These are phyloP conservation scores for Kandelia obovata DNA, from an alignment of 345 rosid species.

Conservation along the genomic window DNA sequence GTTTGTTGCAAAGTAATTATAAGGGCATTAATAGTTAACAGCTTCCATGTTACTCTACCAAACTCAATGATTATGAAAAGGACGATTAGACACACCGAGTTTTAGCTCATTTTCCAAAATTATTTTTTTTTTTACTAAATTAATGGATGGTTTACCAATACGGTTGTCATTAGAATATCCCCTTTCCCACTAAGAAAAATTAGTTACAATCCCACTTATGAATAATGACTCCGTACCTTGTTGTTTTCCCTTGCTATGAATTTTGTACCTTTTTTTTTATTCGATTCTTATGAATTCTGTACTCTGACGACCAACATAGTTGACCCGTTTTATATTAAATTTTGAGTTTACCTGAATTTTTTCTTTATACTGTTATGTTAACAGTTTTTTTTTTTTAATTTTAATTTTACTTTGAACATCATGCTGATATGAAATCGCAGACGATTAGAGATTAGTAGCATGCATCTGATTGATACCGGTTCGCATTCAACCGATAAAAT, in stretches of 20 bases:
- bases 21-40: conserved; percentile 9
- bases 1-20: conserved; percentile 22
- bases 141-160: neutral
- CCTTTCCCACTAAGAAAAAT: conserved; percentile 28
- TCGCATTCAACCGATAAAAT: too few species aligned
- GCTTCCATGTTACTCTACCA: conserved; percentile 11
- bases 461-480: too few species aligned
- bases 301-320: neutral
- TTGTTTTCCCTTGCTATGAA: conserved; percentile 6
- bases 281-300: neutral
- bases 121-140: conserved; percentile 2
- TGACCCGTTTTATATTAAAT: neutral
- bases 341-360: neutral
- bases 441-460: too few species aligned
- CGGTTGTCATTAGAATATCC: conserved; percentile 9
- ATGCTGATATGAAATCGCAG: too few species aligned
- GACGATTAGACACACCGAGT: conserved; percentile 4
- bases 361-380: too few species aligned
- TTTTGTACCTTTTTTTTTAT: neutral
- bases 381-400: too few species aligned
- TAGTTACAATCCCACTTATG: neutral
- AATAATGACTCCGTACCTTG: conserved; percentile 2
- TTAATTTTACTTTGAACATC: too few species aligned
- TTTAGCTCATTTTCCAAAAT: conserved; percentile 1
- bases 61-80: neutral